A percentile compares a stretch with the other conserved stretches of the same genome.
These are phyloP conservation scores for Venustampulla echinocandica DNA, from an alignment of 495 filamentous ascomycete species.

Conservation along the genomic window DNA sequence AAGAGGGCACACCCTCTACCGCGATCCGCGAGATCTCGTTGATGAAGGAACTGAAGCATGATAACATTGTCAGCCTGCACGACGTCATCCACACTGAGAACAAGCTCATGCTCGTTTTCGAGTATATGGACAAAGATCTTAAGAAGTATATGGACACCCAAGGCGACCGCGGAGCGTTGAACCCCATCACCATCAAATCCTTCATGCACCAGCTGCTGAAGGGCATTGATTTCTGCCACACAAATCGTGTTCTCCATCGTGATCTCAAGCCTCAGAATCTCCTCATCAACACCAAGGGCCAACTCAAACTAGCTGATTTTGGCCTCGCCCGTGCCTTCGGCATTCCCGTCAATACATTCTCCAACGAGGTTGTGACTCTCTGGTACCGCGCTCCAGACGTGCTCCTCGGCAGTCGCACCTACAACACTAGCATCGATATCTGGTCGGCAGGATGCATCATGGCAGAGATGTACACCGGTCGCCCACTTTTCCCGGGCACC, in stretches of 20 bases:
- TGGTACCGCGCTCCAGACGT: slow-evolving; percentile 97
- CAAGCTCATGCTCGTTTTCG: slow-evolving; percentile 98
- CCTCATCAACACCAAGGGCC: slow-evolving; percentile 84
- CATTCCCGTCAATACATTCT: slow-evolving; percentile 97
- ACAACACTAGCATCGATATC: slow-evolving; percentile 97
- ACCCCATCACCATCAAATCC: slow-evolving; percentile 82
- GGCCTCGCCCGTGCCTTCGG: slow-evolving; percentile 88
- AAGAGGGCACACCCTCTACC: slow-evolving; percentile 97
- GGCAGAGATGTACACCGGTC: slow-evolving; percentile 95
- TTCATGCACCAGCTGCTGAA: slow-evolving; percentile 95
- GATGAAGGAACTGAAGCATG: slow-evolving; percentile 98
- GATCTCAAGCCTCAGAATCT: slow-evolving; percentile 95
- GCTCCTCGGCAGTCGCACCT: slow-evolving; percentile 79
- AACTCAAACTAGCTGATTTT: slow-evolving; percentile 92
- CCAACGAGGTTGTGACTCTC: slow-evolving; percentile 92
- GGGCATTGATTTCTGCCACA: slow-evolving; percentile 94
- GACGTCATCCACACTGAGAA: slow-evolving; percentile 99
- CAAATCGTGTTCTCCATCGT: slow-evolving; percentile 91
- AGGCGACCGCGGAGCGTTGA: slow-evolving; percentile 72
- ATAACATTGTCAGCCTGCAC: slow-evolving; percentile 93
- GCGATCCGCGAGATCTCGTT: slow-evolving; percentile 97
- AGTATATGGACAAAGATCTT: slow-evolving; percentile 97
- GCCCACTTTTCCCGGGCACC: slow-evolving; percentile 87
- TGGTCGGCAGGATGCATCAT: slow-evolving; percentile 98
- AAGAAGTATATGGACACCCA: slow-evolving; percentile 98